phyloP scores from a whole-genome alignment of 2,329 filamentous ascomycete species.

The Harringtonia lauricola region DNA sequence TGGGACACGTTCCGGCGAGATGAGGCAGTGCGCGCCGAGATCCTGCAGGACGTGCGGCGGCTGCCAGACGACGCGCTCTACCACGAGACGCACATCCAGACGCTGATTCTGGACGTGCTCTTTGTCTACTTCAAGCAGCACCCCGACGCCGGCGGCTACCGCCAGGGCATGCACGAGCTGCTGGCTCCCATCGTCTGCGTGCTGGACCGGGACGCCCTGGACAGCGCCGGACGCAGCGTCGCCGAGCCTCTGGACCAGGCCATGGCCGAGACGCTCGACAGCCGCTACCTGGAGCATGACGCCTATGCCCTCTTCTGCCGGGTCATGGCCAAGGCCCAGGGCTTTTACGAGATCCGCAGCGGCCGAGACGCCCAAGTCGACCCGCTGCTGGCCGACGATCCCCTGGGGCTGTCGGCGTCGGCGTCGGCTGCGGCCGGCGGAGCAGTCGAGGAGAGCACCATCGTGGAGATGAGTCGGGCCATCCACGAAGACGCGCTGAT shows the following conservation, averaged over 20 bases:
- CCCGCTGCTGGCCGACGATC: conserved; percentile 9
- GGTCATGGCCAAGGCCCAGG: conserved; percentile 78
- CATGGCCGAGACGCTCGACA: conserved; percentile 59
- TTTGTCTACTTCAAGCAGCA: conserved; percentile 95
- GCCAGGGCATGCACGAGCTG: conserved; percentile 98
- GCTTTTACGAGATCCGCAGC: conserved; percentile 72
- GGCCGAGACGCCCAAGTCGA: no score
- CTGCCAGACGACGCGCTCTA: conserved; percentile 91
- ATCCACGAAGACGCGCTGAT: conserved; percentile 77
- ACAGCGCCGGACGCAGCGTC: conserved; percentile 24
- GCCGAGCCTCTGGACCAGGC: conserved; percentile 28
- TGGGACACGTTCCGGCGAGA: conserved; percentile 84
- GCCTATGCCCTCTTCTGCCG: conserved; percentile 75
- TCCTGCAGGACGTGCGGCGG: conserved; percentile 86
- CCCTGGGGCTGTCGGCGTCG: not conserved
- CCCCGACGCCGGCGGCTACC: conserved; percentile 73
- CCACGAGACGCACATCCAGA: conserved; percentile 66
- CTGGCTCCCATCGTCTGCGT: conserved; percentile 83
- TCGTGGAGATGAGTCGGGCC: conserved; percentile 73
- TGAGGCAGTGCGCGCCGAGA: conserved; percentile 75
- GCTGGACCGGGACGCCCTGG: conserved; percentile 69
- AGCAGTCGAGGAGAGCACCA: conserved; percentile 42
- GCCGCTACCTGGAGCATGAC: conserved; percentile 75
- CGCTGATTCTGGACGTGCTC: conserved; percentile 74
- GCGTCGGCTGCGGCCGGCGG: conserved; percentile 1